Base-by-base conservation (phyloP, 2,329 filamentous ascomycete genomes). In the Fusarium secorum region DNA sequence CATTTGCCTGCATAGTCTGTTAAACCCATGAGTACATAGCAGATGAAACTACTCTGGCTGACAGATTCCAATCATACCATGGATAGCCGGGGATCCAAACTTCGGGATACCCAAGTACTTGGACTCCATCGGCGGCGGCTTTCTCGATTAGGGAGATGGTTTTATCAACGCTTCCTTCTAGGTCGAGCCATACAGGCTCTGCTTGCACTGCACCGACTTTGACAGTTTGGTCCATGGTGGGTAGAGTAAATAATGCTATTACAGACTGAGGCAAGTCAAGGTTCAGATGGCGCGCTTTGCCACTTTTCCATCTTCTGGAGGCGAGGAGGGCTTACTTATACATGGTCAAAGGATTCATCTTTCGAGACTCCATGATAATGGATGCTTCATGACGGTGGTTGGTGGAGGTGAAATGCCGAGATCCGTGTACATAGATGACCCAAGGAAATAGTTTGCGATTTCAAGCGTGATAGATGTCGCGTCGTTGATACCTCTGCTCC, bases 71-170 rank as follows among this genome's bases (percentile, higher is more conserved):
- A 32, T 14, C 54, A 17, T 58, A 58, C 54, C 54, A 58, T 52
- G 54, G 54, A n/a, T 58, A 58, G 6, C 54, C 44, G 3, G 54
- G 44, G 15, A 58, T 58, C 54, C 54, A 58, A 28, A 58, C 44
- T 52, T 58, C 54, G n/a, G 54, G 54, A 17, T 52, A 58, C 13
- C 54, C 54, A 39, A 58, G 54, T 10, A 58, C 44, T 52, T 52
- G 44, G 11, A 58, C 33, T 39, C 54, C 54, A 7, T 52, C 44
- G 1, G 33, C 17, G 20, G 54, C n/a, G 18, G 54, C 44, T 15
- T 52, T 52, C 13, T 58, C 33, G 5, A 58, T 58, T 13, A 58
- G 20, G 8, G 33, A 18, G 33, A 58, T 58, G 7, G 54, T 58
- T 32, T 58, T 58, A 14, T 58, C 44, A 24, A 58, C 44, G 1